Evolutionary conservation across 208 protist species (phyloP), one percentile per base, ranked within the genome.

Genomic region (Herpetomonas tarakana): DNA sequence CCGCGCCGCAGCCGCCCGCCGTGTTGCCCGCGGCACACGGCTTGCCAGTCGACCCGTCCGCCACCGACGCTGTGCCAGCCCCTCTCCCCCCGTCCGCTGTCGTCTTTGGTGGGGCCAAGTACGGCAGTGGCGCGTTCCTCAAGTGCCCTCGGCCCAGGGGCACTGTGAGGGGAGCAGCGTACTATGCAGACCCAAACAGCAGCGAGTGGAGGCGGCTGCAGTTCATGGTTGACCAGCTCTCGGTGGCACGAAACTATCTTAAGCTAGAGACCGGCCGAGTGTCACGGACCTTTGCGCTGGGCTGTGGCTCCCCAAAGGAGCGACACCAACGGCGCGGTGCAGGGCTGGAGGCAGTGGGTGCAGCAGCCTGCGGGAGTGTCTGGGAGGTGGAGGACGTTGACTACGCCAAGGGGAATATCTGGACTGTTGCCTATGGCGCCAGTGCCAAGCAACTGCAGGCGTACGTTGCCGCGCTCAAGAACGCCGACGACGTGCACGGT

Each of bases 81-180:
- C 81, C 82, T 29, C 60, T 88, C 22, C 68, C 68, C 0, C 87
- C 83, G 1, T 72, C 74, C 29, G 89, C 80, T 59, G 58, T 93
- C 19, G 70, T 93, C 12, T 93, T 93, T 72, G 87, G 87, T 29
- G 87, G 87, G 1, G 87, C 83, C 21, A 73, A 76, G 58, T 93
- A 93, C 71, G 77, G 74, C 55, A 74, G 68, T 41, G 35, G 35
- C 14, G 35, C 35, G 9, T 41, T 41, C 35, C 35, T 41, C 9
- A 41, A 6, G 9, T 41, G 35, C 14, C 24, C 58, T 22, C 60
- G 63, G 35, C 46, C 35, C 35, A n/a, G n/a, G n/a, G n/a, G n/a
- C n/a, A n/a, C n/a, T n/a, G n/a, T n/a, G n/a, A n/a, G n/a, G n/a
- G n/a, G n/a, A n/a, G n/a, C n/a, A n/a, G 14, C 35, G 35, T 6